These are phyloP conservation scores for Solidago caesia DNA, from an alignment of 129 eudicot genomes.

Conservation along the genomic window DNA sequence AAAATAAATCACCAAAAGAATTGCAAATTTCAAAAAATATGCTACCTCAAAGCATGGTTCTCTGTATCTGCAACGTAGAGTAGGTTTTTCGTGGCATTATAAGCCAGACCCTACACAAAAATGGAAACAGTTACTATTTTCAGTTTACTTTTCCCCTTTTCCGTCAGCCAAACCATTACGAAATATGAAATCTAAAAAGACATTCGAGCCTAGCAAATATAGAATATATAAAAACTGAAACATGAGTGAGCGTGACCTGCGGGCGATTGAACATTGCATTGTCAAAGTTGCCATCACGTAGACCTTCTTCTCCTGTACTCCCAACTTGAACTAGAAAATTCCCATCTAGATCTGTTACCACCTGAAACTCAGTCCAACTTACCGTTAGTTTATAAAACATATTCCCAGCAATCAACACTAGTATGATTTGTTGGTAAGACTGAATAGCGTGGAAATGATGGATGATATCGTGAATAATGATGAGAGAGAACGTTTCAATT, in stretches of 20 bases:
- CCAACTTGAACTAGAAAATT: slow-evolving; percentile 86
- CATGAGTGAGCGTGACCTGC: slow-evolving; percentile 50
- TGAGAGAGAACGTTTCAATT: background rate
- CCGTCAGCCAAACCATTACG: slow-evolving; percentile 15
- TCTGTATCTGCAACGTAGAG: slow-evolving; percentile 97
- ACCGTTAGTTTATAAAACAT: background rate
- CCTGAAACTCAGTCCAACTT: slow-evolving; percentile 46
- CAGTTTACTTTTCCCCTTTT: slow-evolving; percentile 3
- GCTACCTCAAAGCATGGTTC: slow-evolving; percentile 94
- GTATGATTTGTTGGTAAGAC: background rate
- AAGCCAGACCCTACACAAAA: slow-evolving; percentile 72
- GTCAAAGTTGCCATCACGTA: slow-evolving; percentile 89
- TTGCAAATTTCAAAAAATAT: background rate
- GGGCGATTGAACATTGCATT: slow-evolving; percentile 89
- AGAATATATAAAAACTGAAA: slow-evolving; percentile 20
- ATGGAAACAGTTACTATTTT: slow-evolving; percentile 18
- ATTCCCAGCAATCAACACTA: background rate
- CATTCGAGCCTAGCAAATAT: slow-evolving; percentile 7
- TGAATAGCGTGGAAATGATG: background rate
- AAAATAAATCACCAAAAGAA: background rate
- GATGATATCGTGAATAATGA: background rate
- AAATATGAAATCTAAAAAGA: slow-evolving; percentile 5
- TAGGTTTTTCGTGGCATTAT: slow-evolving; percentile 76
- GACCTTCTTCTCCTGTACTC: slow-evolving; percentile 89
- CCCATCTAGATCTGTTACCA: slow-evolving; percentile 93